Conservation (phyloP, 257 asterid genomes). For the Marsdenia floribunda region DNA sequence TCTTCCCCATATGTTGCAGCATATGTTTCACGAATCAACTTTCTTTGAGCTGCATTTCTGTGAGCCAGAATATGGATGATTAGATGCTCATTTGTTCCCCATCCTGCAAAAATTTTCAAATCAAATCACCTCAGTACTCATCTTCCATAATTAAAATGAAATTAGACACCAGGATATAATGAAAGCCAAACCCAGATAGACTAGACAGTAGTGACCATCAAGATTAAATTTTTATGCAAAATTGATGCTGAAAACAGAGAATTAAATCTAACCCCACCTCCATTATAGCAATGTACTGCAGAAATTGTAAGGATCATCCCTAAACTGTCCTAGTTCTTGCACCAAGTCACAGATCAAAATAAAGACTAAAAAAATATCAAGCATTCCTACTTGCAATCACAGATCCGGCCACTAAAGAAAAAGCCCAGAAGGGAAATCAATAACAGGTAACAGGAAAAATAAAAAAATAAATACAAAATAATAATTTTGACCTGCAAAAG, state of each 20-base stretch:
- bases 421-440: neutral
- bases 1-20: slow-evolving; percentile 69
- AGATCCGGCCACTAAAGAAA: neutral
- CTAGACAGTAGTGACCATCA: neutral
- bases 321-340: neutral
- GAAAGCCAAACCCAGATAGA: neutral
- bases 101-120: slow-evolving; percentile 43
- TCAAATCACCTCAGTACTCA: neutral
- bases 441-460: neutral
- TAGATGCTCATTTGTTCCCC: slow-evolving; percentile 70
- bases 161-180: neutral
- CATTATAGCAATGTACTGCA: neutral
- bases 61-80: slow-evolving; percentile 73
- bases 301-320: neutral
- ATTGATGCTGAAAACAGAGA: neutral
- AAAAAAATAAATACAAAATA: no score
- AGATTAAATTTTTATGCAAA: neutral
- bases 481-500: slow-evolving; percentile 62
- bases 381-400: neutral
- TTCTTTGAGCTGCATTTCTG: slow-evolving; percentile 71
- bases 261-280: neutral
- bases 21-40: slow-evolving; percentile 62
- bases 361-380: neutral
- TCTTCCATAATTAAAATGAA: neutral
- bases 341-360: neutral